Evolutionary conservation across 148 eudicot species (phyloP).

Genomic region (Arctostaphylos glauca): DNA sequence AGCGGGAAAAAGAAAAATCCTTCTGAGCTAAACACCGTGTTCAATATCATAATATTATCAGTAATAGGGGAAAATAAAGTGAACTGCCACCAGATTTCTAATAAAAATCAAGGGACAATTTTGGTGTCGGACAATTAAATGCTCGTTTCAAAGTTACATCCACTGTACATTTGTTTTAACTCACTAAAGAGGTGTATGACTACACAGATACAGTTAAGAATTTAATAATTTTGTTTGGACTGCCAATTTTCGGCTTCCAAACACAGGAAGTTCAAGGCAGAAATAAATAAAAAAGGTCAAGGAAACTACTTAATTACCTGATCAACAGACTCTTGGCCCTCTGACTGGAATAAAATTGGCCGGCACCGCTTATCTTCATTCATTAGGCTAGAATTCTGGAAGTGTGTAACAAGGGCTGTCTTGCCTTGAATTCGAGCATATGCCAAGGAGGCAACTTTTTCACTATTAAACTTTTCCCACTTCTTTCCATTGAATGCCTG

Average conservation of each 20-base stretch:
- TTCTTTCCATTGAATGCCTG: slow-evolving; percentile 58
- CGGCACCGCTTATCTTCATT: slow-evolving; percentile 61
- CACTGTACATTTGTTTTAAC: background rate
- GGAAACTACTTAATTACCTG: slow-evolving; percentile 28
- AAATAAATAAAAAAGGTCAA: background rate
- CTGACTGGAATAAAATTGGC: slow-evolving; percentile 52
- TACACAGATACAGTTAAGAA: background rate
- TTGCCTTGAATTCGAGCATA: slow-evolving; percentile 63
- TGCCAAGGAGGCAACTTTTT: slow-evolving; percentile 59
- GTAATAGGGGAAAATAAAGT: background rate
- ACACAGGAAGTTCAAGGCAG: background rate
- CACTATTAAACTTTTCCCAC: slow-evolving; percentile 67
- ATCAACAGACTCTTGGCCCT: slow-evolving; percentile 44
- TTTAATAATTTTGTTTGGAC: background rate
- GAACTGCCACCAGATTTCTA: background rate
- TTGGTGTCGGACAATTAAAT: background rate
- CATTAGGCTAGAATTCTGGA: slow-evolving; percentile 62
- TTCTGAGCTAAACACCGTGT: background rate
- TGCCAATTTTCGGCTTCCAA: background rate
- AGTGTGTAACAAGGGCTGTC: slow-evolving; percentile 48
- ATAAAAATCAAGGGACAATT: background rate
- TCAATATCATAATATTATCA: background rate
- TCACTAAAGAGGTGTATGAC: background rate
- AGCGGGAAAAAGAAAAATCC: background rate
- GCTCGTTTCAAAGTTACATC: background rate